phyloP scores from a whole-genome alignment of 179 eudicot genomes.

The Beta corolliflora region DNA sequence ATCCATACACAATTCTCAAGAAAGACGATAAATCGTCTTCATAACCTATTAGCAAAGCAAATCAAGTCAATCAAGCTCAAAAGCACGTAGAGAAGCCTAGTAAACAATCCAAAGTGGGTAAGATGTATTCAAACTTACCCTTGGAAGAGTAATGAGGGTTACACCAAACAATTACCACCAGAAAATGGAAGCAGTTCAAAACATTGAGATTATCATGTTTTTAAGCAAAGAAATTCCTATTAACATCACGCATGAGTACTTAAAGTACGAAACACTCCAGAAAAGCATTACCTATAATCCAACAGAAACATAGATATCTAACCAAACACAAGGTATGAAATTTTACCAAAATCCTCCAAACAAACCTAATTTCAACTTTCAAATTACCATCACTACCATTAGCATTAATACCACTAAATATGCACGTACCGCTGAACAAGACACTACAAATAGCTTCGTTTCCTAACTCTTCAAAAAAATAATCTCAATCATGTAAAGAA shows the following conservation, averaged over 20 bases:
- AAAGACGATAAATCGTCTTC: not conserved
- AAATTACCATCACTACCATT: not conserved
- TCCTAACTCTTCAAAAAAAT: not conserved
- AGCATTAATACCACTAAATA: not conserved
- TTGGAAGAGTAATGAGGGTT: not conserved
- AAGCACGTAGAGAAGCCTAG: not conserved
- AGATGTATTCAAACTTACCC: not conserved
- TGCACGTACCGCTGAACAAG: too few relatives aligned
- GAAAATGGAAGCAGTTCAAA: not conserved
- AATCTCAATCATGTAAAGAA: not conserved
- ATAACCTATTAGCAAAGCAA: not conserved
- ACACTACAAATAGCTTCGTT: not conserved
- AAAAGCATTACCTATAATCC: not conserved
- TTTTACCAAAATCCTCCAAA: not conserved
- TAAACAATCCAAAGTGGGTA: not conserved
- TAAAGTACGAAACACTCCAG: not conserved
- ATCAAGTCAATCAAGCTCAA: not conserved
- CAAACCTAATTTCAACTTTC: not conserved
- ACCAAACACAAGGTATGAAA: not conserved
- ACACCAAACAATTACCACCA: not conserved
- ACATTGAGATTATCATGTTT: not conserved
- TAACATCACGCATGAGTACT: not conserved
- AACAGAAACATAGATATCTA: not conserved
- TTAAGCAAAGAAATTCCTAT: slow-evolving; percentile 4
- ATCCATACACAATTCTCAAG: not conserved